Evolutionary conservation across 1,139 yeast species (phyloP).

Genomic region (Kluyveromyces marxianus): DNA sequence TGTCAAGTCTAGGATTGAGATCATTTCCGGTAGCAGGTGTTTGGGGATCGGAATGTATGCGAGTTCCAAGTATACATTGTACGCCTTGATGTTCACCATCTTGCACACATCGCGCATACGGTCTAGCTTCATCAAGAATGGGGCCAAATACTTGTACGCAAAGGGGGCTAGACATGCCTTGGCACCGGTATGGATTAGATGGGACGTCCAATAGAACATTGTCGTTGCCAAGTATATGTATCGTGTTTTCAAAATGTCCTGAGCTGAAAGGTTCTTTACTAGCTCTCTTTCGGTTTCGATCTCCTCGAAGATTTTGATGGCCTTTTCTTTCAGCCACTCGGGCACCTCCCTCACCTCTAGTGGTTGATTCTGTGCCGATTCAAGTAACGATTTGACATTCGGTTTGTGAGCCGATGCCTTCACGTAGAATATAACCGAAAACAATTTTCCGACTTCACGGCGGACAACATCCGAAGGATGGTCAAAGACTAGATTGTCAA

Average conservation of each 20-base stretch:
- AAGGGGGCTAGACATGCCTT: conserved; percentile 35
- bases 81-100: conserved; percentile 57
- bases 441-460: conserved; percentile 57
- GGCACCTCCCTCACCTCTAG: conserved; percentile 32
- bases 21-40: conserved; percentile 38
- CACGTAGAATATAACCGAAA: conserved; percentile 49
- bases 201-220: conserved; percentile 25
- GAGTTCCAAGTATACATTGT: conserved; percentile 44
- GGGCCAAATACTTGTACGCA: conserved; percentile 45
- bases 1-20: conserved; percentile 41
- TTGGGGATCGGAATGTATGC: conserved; percentile 53
- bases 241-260: conserved; percentile 31
- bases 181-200: conserved; percentile 25
- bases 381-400: conserved; percentile 39
- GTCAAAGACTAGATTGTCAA: conserved; percentile 40
- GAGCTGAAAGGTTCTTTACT: conserved; percentile 28
- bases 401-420: conserved; percentile 45
- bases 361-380: conserved; percentile 33
- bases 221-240: conserved; percentile 35
- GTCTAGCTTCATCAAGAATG: conserved; percentile 61
- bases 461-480: conserved; percentile 77
- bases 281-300: conserved; percentile 40
- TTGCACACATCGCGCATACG: conserved; percentile 77
- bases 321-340: conserved; percentile 22
- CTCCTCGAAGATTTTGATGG: conserved; percentile 36